Evolutionary conservation across 345 rosid species (phyloP).

Genomic region (Brassica napus): Da-Ae NC_063449.1:37758001-37758500

Average conservation of each 20-base stretch:
- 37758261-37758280: constrained; percentile 92
- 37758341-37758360: not conserved
- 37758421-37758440: constrained; percentile 88
- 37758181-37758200: not conserved
- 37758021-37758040: not conserved
- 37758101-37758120: constrained; percentile 99
- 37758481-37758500: constrained; percentile 92
- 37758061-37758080: constrained; percentile 98
- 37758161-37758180: not conserved
- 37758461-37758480: constrained; percentile 99
- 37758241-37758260: constrained; percentile 97
- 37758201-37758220: constrained; percentile 93
- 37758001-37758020: not conserved
- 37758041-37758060: constrained; percentile 97
- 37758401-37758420: constrained; percentile 98
- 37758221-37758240: constrained; percentile 94
- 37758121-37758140: constrained; percentile 57
- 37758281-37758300: constrained; percentile 91
- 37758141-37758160: not conserved
- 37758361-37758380: not conserved
- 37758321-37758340: constrained; percentile 67
- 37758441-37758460: constrained; percentile 93
- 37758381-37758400: constrained; percentile 8
- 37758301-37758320: constrained; percentile 96
- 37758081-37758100: constrained; percentile 97